Conservation (phyloP, 2,329 filamentous ascomycete species). For the Furcasterigmium furcatum region DNA sequence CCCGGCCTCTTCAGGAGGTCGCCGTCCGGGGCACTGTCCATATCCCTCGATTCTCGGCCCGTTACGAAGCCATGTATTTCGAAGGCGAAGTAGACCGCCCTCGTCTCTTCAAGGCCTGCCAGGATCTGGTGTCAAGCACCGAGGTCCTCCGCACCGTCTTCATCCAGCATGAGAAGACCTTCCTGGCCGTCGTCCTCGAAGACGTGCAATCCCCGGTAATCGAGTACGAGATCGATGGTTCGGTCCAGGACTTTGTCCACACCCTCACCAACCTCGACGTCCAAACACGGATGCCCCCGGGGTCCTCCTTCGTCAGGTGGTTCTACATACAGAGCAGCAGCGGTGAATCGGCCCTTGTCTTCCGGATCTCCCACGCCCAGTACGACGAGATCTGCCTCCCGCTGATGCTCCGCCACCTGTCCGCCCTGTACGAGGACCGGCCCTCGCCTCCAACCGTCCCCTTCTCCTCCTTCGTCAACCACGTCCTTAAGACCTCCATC, state of each 20-base stretch:
- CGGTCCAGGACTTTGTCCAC: constrained; percentile 47
- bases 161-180: constrained; percentile 44
- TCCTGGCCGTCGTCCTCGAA: constrained; percentile 56
- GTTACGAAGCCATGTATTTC: constrained; percentile 64
- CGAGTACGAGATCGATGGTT: constrained; percentile 48
- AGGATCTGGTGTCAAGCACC: constrained; percentile 54
- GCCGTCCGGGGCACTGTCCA: constrained; percentile 56
- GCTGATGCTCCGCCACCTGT: constrained; percentile 58
- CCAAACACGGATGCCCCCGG: constrained; percentile 51
- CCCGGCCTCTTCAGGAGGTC: constrained; percentile 55
- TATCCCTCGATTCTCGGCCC: constrained; percentile 56
- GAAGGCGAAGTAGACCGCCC: constrained; percentile 44
- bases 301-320: constrained; percentile 59
- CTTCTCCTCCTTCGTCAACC: constrained; percentile 43
- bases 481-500: constrained; percentile 34
- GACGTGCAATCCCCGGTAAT: constrained; percentile 47
- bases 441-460: constrained; percentile 28
- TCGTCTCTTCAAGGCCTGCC: constrained; percentile 46
- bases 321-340: constrained; percentile 40
- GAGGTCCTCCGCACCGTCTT: constrained; percentile 67
- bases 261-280: constrained; percentile 54
- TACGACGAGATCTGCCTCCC: constrained; percentile 68
- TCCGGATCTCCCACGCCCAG: constrained; percentile 66
- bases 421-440: constrained; percentile 41
- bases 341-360: constrained; percentile 40